Percentiles rank a stretch among this genome's conserved stretches.
Conservation (phyloP, 352 stramenopile species). For the Phytopythium mirpurense region DNA sequence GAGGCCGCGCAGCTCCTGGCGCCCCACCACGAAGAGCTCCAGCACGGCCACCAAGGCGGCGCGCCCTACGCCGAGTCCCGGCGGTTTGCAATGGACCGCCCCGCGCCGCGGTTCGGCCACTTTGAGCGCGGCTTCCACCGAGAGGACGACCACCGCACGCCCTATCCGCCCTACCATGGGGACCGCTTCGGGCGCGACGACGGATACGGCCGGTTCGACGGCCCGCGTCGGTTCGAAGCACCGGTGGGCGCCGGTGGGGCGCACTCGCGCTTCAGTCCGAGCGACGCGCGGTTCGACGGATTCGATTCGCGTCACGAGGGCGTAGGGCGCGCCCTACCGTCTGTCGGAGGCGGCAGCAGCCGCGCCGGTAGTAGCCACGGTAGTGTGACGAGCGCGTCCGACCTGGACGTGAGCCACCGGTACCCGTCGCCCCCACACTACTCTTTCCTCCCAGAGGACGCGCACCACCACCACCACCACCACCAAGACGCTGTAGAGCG, state of each 20-base stretch:
- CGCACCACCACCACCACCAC: constrained; percentile 1
- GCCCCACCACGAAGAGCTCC: constrained; percentile 10
- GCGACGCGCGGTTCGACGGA: constrained; percentile 21
- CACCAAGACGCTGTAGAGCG: background rate
- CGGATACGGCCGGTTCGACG: background rate
- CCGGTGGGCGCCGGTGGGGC: background rate
- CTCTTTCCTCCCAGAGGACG: constrained; percentile 1
- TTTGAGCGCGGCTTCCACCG: background rate
- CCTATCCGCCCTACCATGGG: background rate
- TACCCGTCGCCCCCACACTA: constrained; percentile 8
- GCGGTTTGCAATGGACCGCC: background rate
- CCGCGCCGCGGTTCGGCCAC: background rate
- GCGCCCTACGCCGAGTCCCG: background rate
- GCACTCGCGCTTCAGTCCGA: constrained; percentile 23
- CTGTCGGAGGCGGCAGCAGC: background rate
- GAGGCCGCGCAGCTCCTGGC: constrained; percentile 14
- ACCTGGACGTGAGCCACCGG: background rate
- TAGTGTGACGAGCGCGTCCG: background rate
- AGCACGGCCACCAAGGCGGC: background rate
- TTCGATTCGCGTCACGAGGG: constrained; percentile 7
- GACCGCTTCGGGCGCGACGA: background rate
- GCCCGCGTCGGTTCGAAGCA: background rate
- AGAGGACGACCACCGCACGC: background rate
- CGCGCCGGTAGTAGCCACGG: background rate
- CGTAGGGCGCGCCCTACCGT: background rate